Percentiles rank a stretch among this genome's conserved stretches.
Conservation (phyloP, 2,329 filamentous ascomycete genomes). For the Aspergillus tanneri region DNA sequence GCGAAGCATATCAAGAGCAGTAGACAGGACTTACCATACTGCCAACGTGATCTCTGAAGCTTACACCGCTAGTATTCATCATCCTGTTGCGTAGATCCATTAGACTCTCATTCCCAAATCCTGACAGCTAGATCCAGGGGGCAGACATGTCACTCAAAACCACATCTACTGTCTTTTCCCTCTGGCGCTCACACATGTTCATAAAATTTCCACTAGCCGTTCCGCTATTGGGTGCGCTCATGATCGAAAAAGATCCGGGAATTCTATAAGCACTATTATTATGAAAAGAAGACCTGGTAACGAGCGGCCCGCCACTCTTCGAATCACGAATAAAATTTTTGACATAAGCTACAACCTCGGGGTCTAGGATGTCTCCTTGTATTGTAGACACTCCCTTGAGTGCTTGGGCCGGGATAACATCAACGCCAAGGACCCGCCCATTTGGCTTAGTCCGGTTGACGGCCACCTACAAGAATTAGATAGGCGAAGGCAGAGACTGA, state of each 20-base stretch:
- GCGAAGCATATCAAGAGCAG: not conserved
- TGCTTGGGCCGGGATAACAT: slow-evolving; percentile 88
- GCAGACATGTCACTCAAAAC: slow-evolving; percentile 99
- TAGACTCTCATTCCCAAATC: slow-evolving; percentile 82
- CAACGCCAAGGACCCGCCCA: slow-evolving; percentile 84
- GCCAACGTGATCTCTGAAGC: slow-evolving; percentile 82
- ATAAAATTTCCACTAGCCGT: not conserved
- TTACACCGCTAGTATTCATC: slow-evolving; percentile 95
- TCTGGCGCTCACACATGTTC: not conserved
- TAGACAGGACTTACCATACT: slow-evolving; percentile 74
- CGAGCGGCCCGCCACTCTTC: slow-evolving; percentile 55
- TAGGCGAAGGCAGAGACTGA: slow-evolving; percentile 3
- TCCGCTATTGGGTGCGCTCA: not conserved
- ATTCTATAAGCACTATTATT: not conserved
- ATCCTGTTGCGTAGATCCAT: slow-evolving; percentile 97
- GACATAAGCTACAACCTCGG: slow-evolving; percentile 71
- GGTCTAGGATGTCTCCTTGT: slow-evolving; percentile 87
- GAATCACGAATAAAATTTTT: slow-evolving; percentile 71
- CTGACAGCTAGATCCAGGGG: slow-evolving; percentile 81
- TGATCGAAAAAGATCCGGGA: not conserved
- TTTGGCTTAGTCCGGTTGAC: slow-evolving; percentile 71
- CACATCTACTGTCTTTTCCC: slow-evolving; percentile 72
- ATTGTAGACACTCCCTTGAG: slow-evolving; percentile 90
- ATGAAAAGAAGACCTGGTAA: no score
- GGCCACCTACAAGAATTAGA: slow-evolving; percentile 63